Evolutionary conservation across 1,139 yeast genomes (phyloP).

Genomic region (Candida tetrigidarum): DNA sequence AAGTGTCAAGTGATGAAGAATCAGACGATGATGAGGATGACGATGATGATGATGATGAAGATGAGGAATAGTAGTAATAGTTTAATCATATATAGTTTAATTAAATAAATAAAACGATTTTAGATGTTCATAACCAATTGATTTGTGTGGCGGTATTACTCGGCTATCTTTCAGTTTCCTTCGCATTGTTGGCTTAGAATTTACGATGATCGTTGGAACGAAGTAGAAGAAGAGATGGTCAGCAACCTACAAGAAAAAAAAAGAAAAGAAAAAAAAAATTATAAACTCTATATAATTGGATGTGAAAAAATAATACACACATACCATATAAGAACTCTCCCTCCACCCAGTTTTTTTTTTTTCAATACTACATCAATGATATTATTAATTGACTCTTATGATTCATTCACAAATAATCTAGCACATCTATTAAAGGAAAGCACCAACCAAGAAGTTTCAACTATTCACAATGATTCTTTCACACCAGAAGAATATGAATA

Average conservation of each 20-base stretch:
- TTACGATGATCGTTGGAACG: neutral
- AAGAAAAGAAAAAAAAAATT: neutral
- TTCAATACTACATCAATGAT: constrained; percentile 39
- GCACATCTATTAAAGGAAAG: constrained; percentile 62
- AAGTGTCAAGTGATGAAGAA: constrained; percentile 51
- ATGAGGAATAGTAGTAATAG: constrained; percentile 15
- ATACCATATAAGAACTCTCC: neutral
- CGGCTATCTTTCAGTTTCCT: too few species aligned
- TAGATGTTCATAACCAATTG: constrained; percentile 1
- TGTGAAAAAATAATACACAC: neutral
- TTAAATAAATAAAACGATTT: too few species aligned
- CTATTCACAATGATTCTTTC: constrained; percentile 78
- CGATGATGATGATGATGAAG: constrained; percentile 26
- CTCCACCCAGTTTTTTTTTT: neutral
- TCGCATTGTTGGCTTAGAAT: neutral
- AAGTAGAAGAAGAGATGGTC: neutral
- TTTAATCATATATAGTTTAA: neutral
- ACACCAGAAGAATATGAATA: constrained; percentile 33
- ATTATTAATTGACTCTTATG: constrained; percentile 89
- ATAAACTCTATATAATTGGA: neutral
- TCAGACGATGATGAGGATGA: constrained; percentile 38
- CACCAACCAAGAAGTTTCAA: constrained; percentile 59
- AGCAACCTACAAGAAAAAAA: too few species aligned
- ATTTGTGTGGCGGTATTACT: neutral
- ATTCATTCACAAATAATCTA: constrained; percentile 89